Evolutionary conservation across 306 rosid species (phyloP).

Genomic region (Acacia confusa): DNA sequence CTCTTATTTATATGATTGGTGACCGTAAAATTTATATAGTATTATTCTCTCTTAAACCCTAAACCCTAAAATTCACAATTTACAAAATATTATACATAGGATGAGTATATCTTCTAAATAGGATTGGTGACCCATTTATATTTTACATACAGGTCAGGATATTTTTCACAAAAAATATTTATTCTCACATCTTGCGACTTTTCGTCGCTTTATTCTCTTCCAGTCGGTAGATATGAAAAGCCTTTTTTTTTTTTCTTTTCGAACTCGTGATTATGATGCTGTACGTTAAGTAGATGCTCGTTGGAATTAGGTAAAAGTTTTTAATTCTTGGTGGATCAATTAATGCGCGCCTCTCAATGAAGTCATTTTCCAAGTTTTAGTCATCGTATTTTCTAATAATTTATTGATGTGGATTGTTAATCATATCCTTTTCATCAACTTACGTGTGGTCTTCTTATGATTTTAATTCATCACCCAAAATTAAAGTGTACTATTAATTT

Average conservation of each 20-base stretch:
- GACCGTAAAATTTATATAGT: no score
- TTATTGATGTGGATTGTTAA: background rate
- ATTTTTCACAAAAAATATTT: background rate
- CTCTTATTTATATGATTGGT: no score
- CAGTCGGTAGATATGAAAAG: background rate
- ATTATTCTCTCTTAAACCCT: no score
- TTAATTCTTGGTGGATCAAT: background rate
- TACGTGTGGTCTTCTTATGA: background rate
- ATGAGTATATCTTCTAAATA: no score
- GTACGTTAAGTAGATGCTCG: background rate
- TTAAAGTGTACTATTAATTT: background rate
- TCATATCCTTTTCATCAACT: background rate
- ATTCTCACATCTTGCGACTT: background rate
- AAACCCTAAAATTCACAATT: no score
- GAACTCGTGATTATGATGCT: background rate
- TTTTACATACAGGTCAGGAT: background rate
- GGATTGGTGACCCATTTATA: no score
- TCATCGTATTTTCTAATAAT: background rate
- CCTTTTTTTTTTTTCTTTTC: background rate
- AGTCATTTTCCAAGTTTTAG: background rate
- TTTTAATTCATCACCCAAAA: background rate
- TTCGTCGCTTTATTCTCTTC: background rate
- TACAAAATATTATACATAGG: no score
- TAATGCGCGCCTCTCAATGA: background rate
- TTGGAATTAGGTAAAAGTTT: background rate